Conservation (phyloP, 345 rosid genomes). For the Gossypium mustelinum region DNA sequence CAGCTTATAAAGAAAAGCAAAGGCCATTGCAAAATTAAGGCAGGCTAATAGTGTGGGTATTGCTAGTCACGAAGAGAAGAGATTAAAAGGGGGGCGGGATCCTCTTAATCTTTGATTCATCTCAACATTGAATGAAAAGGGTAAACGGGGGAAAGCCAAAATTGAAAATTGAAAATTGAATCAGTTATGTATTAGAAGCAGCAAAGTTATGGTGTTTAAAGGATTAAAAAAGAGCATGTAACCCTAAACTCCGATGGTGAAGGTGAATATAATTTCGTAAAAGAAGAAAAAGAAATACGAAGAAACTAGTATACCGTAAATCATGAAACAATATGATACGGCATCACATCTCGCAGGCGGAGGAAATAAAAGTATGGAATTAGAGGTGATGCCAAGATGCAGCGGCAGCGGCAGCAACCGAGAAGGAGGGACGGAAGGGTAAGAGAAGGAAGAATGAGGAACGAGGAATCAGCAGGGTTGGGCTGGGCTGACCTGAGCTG, state of each 20-base stretch:
- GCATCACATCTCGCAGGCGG: no score
- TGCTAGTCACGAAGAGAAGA: not conserved
- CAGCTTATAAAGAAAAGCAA: constrained; percentile 35
- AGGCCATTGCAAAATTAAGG: constrained; percentile 21
- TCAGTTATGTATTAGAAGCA: not conserved
- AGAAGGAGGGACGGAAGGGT: no score
- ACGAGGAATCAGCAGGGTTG: not conserved
- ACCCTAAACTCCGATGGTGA: not conserved
- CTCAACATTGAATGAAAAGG: not conserved
- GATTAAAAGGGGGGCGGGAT: not conserved
- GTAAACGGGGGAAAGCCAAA: not conserved
- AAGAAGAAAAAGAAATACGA: not conserved
- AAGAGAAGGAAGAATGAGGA: not conserved
- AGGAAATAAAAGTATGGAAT: no score
- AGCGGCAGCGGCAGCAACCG: no score
- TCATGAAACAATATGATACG: not conserved
- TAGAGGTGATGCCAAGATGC: no score
- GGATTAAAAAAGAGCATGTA: not conserved
- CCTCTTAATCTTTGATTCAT: not conserved
- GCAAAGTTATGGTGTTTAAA: not conserved
- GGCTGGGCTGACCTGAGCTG: not conserved
- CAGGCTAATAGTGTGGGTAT: not conserved
- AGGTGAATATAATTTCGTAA: not conserved
- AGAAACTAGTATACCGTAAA: not conserved
- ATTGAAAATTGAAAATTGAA: not conserved